phyloP scores from a whole-genome alignment of 805 yeast genomes.

The Wickerhamiella occidentalis region DNA sequence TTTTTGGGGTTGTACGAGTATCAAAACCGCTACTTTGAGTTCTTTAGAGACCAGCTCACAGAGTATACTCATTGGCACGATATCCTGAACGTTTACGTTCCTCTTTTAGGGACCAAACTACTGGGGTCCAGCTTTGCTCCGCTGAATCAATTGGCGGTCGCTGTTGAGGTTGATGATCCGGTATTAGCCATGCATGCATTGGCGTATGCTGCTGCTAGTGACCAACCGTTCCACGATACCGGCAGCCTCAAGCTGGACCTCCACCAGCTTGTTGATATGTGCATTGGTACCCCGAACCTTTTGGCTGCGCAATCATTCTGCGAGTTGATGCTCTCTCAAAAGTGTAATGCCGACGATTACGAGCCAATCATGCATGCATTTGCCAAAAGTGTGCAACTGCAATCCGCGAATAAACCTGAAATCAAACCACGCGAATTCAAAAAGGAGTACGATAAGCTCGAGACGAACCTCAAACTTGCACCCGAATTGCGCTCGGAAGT shows the following conservation, averaged over 20 bases:
- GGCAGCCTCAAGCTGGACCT: not conserved
- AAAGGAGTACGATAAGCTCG: not conserved
- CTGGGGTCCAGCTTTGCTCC: conserved; percentile 25
- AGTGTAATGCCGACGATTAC: not conserved
- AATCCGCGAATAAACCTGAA: not conserved
- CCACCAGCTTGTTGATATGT: not conserved
- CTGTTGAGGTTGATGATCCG: conserved; percentile 27
- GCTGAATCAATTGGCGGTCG: conserved; percentile 29
- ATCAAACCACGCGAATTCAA: not conserved
- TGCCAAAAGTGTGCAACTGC: not conserved
- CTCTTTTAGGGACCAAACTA: conserved; percentile 19
- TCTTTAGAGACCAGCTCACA: conserved; percentile 29
- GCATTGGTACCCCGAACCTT: not conserved
- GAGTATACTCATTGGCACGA: conserved; percentile 28
- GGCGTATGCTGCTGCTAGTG: conserved; percentile 18
- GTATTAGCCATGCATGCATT: conserved; percentile 29
- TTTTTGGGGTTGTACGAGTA: conserved; percentile 25
- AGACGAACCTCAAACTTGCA: not conserved
- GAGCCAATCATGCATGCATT: not conserved
- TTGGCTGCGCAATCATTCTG: not conserved
- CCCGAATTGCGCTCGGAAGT: not conserved
- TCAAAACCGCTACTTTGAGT: conserved; percentile 30
- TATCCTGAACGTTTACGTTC: conserved; percentile 22
- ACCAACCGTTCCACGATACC: not conserved
- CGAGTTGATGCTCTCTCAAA: not conserved